Conservation (phyloP, 2,329 filamentous ascomycete genomes). For the Colletotrichum coccodes region DNA sequence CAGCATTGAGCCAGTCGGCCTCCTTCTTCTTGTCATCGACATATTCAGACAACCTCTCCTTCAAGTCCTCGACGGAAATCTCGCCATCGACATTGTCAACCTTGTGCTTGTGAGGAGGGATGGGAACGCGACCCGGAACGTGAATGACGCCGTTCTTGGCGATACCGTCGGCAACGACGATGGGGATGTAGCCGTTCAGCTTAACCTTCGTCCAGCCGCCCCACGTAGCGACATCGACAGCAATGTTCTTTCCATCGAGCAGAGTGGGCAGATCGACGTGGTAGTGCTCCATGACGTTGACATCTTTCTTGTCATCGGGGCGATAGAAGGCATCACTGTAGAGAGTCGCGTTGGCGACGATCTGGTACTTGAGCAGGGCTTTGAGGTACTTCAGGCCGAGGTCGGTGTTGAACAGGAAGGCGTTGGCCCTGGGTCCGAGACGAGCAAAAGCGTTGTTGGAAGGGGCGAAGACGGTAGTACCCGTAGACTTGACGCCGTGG, state of each 20-base stretch:
- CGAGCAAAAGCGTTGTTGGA: constrained; percentile 82
- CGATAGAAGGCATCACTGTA: constrained; percentile 87
- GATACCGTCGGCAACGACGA: constrained; percentile 75
- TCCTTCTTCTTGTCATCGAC: constrained; percentile 43
- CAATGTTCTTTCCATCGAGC: constrained; percentile 71
- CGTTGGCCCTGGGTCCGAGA: constrained; percentile 78
- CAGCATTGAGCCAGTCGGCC: constrained; percentile 8
- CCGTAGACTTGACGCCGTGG: constrained; percentile 63
- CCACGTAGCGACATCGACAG: constrained; percentile 76
- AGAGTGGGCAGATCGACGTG: constrained; percentile 80
- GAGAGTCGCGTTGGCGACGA: constrained; percentile 77
- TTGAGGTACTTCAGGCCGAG: constrained; percentile 80
- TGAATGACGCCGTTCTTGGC: constrained; percentile 87
- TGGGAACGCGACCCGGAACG: constrained; percentile 75
- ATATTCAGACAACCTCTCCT: constrained; percentile 61
- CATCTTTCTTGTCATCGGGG: constrained; percentile 41
- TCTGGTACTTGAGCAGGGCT: constrained; percentile 82
- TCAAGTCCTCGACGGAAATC: constrained; percentile 69
- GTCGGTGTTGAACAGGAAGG: constrained; percentile 84
- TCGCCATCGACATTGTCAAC: constrained; percentile 52
- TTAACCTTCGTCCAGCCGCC: constrained; percentile 77
- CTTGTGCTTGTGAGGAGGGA: constrained; percentile 74
- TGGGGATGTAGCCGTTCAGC: constrained; percentile 77
- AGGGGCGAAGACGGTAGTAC: constrained; percentile 84
- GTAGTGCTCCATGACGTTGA: constrained; percentile 58